A percentile compares a stretch with the other conserved stretches of the same genome.
phyloP scores from a whole-genome alignment of 2,329 filamentous ascomycete species.

The Ophiostoma perfectum region DNA sequence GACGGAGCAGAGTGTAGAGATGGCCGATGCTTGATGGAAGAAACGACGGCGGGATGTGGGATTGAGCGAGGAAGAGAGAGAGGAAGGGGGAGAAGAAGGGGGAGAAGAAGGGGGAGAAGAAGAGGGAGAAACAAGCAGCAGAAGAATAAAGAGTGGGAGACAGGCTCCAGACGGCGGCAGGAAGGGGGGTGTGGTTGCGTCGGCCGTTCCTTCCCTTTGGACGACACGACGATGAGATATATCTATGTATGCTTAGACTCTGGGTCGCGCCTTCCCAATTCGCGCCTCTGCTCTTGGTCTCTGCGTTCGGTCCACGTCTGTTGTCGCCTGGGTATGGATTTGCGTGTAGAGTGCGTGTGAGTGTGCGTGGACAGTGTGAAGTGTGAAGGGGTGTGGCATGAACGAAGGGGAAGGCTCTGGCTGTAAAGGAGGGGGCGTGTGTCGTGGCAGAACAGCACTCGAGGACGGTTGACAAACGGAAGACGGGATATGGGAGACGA shows the following conservation, averaged over 20 bases:
- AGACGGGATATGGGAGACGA: background rate
- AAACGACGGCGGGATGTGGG: background rate
- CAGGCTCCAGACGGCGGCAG: background rate
- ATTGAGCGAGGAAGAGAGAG: background rate
- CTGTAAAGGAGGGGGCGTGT: conserved; percentile 10
- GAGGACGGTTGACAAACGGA: background rate
- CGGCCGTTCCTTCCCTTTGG: background rate
- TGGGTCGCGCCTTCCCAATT: background rate
- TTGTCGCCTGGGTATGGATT: background rate
- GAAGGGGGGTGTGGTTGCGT: background rate
- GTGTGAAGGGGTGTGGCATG: background rate
- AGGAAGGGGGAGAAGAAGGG: background rate
- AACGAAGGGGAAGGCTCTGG: background rate
- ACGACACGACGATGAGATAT: conserved; percentile 8
- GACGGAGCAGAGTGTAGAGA: background rate
- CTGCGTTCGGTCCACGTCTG: background rate
- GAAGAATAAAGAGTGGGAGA: background rate
- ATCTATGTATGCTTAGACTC: background rate
- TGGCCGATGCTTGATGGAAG: background rate
- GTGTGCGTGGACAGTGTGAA: background rate
- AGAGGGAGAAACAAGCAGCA: background rate
- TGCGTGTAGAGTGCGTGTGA: background rate
- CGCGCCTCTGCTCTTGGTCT: background rate
- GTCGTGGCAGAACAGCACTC: conserved; percentile 3
- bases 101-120: background rate